Evolutionary conservation across 1,139 yeast species (phyloP), one percentile per base, ranked within the genome.

Genomic region (Blastobotrys serpentis): DNA sequence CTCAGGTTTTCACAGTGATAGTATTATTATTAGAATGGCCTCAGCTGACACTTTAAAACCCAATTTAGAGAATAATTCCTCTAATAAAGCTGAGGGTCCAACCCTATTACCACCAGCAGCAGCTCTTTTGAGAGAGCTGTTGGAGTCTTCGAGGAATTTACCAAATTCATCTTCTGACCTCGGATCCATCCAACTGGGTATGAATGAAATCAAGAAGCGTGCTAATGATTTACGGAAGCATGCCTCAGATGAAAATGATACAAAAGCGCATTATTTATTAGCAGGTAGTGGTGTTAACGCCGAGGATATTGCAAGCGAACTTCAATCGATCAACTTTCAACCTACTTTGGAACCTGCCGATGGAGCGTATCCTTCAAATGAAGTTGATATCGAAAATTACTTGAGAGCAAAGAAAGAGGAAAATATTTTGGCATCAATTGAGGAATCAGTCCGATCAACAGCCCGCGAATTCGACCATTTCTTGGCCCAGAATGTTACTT

Each of bases 221-320:
- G 84, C 95, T 0, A 74, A 74, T 50, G 77, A 76, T 49, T 70
- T 86, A 57, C 76, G 90, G 51, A 76, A 75, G 52, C 68, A 66
- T 29, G 55, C 58, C 14, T 69, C 73, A 36, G 73, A 64, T 10
- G 66, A 70, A 16, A 78, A 81, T 53, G 85, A 78, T 62, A 86
- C 96, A 1, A 86, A 85, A 59, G 98, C 97, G 0, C 97, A 89
- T 61, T 90, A 90, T 64, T 71, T 90, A 42, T 74, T 92, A 48
- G 96, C 97, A 1, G 86, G 94, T 0, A 85, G 94, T 62, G 97
- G 96, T 0, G 76, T 90, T 48, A 84, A 88, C 50, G 86, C 95
- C 40, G 96, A 88, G 60, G 95, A 88, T 50, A 83, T 92, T 43
- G 90, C 86, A 56, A 74, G 75, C 42, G 90, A 86, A 41, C 61